Conservation (phyloP, 169 alveolate genomes). For the Plasmodium yoelii region DNA sequence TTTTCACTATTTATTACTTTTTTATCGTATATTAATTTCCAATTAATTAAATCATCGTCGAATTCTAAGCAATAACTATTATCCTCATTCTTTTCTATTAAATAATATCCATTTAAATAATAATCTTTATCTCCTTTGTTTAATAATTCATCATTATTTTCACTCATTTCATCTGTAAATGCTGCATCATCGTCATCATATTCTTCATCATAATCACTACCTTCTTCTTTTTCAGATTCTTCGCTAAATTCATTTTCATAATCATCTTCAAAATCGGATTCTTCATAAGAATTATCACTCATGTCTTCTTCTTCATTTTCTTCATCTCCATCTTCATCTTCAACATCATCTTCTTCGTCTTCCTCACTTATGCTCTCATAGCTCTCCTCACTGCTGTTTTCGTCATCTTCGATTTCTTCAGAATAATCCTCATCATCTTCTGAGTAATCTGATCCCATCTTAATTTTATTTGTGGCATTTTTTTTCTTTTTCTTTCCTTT, state of each 20-base stretch:
- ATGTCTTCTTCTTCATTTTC: slow-evolving; percentile 26
- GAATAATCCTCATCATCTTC: slow-evolving; percentile 8
- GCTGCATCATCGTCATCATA: slow-evolving; percentile 13
- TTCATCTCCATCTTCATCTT: slow-evolving; percentile 30
- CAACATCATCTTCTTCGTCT: slow-evolving; percentile 16
- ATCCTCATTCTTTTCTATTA: slow-evolving; percentile 60
- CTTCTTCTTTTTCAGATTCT: slow-evolving; percentile 30
- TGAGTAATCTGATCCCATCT: neutral
- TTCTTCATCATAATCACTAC: slow-evolving; percentile 4
- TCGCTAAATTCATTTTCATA: slow-evolving; percentile 2
- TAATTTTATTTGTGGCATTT: slow-evolving; percentile 1
- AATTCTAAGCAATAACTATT: slow-evolving; percentile 24
- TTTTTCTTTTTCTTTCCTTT: slow-evolving; percentile 7
- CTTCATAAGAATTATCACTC: neutral
- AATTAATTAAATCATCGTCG: slow-evolving; percentile 63
- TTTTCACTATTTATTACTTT: slow-evolving; percentile 41
- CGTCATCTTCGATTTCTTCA: neutral
- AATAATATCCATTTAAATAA: slow-evolving; percentile 52
- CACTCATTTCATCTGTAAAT: slow-evolving; percentile 27
- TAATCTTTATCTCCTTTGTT: slow-evolving; percentile 16
- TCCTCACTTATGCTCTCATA: neutral
- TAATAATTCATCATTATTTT: slow-evolving; percentile 21
- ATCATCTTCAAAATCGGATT: slow-evolving; percentile 5
- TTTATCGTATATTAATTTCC: slow-evolving; percentile 64
- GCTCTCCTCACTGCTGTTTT: neutral